Evolutionary conservation across 2,329 filamentous ascomycete genomes (phyloP), one percentile per base, ranked within the genome.

Genomic region (Fusarium solani-melongenae): DNA sequence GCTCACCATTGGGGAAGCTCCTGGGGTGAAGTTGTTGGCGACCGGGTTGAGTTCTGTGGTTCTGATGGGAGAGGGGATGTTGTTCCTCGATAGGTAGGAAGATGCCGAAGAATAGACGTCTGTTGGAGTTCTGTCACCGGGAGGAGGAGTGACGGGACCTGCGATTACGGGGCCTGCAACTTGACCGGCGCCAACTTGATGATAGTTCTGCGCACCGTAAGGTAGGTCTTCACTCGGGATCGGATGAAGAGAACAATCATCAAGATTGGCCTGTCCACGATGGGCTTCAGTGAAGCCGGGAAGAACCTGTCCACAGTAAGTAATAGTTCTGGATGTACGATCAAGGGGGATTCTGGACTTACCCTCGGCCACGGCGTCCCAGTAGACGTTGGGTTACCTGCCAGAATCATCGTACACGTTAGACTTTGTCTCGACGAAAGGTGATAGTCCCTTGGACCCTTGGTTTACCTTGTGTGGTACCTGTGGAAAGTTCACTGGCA

Each of bases 221-320:
- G 17, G 41, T 27, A 22, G 27, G 24, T 51, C 14, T 29, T 7
- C 17, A 7, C 17, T 53, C 11, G 46, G 27, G 27, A 31, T n/a
- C 6, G 14, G 17, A 31, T 20, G 10, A 7, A 51, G 9, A 17
- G 34, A 20, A 8, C 11, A 7, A n/a, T 61, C 33, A 17, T 33
- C 41, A 6, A 61, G 4, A 15, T 22, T 15, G 17, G 39, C 58
- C 14, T 31, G 39, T 12, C 65, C 61, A 14, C 65, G 65, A n/a
- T 67, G 38, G 20, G 41, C 60, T 22, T 68, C 61, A 3, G 34
- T 60, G 22, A 68, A 60, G 2, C 66, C 61, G 31, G 66, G 66
- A 29, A 61, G 55, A n/a, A 55, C 27, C 46, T 53, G 46, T 20
- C 46, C 46, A 14, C 17, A 17, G 29, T 53, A 53, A 53, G 46